phyloP scores from a whole-genome alignment of 768 basidiomycete genomes.

The Ephemerocybe angulata region DNA sequence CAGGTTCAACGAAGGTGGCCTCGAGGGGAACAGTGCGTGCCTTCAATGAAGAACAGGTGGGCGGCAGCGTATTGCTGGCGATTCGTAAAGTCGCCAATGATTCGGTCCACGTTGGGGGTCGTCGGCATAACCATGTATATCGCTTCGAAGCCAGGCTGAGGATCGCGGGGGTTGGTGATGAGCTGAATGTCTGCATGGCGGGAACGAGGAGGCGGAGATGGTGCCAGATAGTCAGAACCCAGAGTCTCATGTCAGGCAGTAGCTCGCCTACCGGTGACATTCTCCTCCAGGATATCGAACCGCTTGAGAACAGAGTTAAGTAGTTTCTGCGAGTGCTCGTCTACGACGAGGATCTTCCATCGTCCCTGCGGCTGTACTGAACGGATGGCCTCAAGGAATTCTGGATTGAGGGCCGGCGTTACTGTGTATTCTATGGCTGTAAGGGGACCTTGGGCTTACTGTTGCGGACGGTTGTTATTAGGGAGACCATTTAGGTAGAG shows the following conservation, averaged over 20 bases:
- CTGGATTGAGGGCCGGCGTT: too few species aligned
- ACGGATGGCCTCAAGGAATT: slow-evolving; percentile 83
- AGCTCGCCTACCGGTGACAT: slow-evolving; percentile 79
- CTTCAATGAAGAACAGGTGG: slow-evolving; percentile 92
- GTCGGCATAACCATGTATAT: slow-evolving; percentile 95
- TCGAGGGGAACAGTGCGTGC: slow-evolving; percentile 30
- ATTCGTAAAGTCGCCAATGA: slow-evolving; percentile 77
- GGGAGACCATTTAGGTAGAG: slow-evolving; percentile 32
- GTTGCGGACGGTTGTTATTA: slow-evolving; percentile 41
- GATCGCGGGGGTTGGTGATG: slow-evolving; percentile 77
- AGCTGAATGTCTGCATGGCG: slow-evolving; percentile 79
- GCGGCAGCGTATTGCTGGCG: slow-evolving; percentile 75
- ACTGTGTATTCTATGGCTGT: too few species aligned
- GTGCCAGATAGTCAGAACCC: background rate
- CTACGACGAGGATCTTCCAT: slow-evolving; percentile 99
- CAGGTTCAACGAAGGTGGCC: background rate
- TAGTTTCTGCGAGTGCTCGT: slow-evolving; percentile 84
- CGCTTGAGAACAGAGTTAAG: slow-evolving; percentile 84
- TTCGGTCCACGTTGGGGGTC: slow-evolving; percentile 85
- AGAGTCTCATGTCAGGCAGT: too few species aligned
- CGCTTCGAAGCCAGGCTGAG: slow-evolving; percentile 84
- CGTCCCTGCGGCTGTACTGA: slow-evolving; percentile 79
- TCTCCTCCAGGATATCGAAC: slow-evolving; percentile 92
- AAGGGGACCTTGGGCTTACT: slow-evolving; percentile 28
- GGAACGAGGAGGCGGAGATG: slow-evolving; percentile 1